These are phyloP conservation scores for Rhipidocladum racemiflorum DNA, from an alignment of 176 grass and related monocot genomes.

Conservation along the genomic window DNA sequence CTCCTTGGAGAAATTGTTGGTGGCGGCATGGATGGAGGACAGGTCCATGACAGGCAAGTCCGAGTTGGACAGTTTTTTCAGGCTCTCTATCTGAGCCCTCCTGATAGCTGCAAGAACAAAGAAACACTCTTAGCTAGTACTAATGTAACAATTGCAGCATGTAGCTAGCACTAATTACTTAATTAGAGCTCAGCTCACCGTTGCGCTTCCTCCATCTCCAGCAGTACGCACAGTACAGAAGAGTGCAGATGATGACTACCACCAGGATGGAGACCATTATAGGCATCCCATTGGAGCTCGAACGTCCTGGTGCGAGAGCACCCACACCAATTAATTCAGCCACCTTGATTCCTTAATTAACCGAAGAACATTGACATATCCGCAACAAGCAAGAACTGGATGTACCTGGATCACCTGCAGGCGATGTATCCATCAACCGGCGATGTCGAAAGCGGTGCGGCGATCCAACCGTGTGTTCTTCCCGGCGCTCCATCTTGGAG, in stretches of 20 bases:
- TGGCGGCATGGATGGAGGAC: slow-evolving; percentile 54
- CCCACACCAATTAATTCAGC: background rate
- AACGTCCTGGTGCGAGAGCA: slow-evolving; percentile 33
- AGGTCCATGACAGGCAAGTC: slow-evolving; percentile 81
- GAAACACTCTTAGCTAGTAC: background rate
- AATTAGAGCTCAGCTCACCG: slow-evolving; percentile 42
- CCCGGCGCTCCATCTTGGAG: slow-evolving; percentile 13
- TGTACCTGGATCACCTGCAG: slow-evolving; percentile 1
- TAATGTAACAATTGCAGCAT: background rate
- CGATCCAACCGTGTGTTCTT: background rate
- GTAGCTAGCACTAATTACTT: background rate
- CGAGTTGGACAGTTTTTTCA: slow-evolving; percentile 65
- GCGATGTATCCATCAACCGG: slow-evolving; percentile 36
- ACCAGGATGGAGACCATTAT: slow-evolving; percentile 79
- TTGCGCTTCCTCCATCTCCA: slow-evolving; percentile 98
- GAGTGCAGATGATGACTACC: slow-evolving; percentile 58
- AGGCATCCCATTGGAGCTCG: slow-evolving; percentile 42
- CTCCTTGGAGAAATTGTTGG: slow-evolving; percentile 72
- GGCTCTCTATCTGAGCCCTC: slow-evolving; percentile 60
- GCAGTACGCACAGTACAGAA: slow-evolving; percentile 80
- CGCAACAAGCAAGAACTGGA: background rate
- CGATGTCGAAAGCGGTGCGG: slow-evolving; percentile 28
- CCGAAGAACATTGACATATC: background rate
- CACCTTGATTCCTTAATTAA: background rate
- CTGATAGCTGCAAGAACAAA: slow-evolving; percentile 56